These are phyloP conservation scores for Anisogramma anomala DNA, from an alignment of 2,329 filamentous ascomycete species.

Conservation along the genomic window DNA sequence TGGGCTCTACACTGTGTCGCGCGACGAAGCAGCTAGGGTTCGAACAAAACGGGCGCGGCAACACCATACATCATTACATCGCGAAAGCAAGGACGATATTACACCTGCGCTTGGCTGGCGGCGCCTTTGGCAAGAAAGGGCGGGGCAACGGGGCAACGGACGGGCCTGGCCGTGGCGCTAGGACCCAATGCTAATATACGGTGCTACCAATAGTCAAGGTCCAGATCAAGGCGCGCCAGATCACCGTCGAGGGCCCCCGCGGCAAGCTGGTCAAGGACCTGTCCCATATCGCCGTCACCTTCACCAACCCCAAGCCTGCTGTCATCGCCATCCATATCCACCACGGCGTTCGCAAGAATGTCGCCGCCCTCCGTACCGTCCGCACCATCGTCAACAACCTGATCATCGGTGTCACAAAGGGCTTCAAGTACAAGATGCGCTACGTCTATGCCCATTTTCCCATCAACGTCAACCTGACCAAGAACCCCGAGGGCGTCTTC, in stretches of 20 bases:
- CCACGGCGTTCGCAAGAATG: conserved; percentile 95
- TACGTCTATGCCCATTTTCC: conserved; percentile 99
- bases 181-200: conserved; percentile 21
- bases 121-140: no score
- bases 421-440: conserved; percentile 99
- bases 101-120: no score
- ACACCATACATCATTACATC: background rate
- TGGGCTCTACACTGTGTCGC: background rate
- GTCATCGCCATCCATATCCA: conserved; percentile 95
- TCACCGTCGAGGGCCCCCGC: conserved; percentile 95
- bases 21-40: no score
- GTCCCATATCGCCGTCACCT: conserved; percentile 91
- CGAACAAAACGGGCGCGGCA: no score
- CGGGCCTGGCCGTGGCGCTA: background rate
- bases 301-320: conserved; percentile 75
- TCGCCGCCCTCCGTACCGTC: conserved; percentile 96
- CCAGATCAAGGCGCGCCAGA: conserved; percentile 88
- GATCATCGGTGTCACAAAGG: conserved; percentile 96
- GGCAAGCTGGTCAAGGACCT: conserved; percentile 97
- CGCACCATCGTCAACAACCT: conserved; percentile 98
- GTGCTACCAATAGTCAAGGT: conserved; percentile 67
- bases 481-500: conserved; percentile 77
- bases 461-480: conserved; percentile 99
- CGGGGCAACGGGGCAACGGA: background rate
- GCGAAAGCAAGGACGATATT: no score